These are phyloP conservation scores for Monosporascus sp. DNA, from an alignment of 2,329 filamentous ascomycete species.

Conservation along the genomic window DNA sequence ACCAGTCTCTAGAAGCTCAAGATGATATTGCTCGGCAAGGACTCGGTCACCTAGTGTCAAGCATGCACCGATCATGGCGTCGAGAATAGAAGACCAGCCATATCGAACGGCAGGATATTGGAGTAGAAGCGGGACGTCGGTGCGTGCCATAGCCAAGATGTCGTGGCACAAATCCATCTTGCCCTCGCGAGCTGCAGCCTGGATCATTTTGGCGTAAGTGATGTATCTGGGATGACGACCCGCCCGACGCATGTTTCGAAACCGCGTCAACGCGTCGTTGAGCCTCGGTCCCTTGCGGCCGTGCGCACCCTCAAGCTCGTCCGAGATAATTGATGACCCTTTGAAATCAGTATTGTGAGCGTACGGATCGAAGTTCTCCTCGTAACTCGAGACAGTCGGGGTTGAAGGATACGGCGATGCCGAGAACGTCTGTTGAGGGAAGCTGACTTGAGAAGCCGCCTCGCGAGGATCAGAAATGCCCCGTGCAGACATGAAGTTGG, in stretches of 20 bases:
- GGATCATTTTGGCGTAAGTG: slow-evolving; percentile 93
- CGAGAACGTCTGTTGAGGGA: slow-evolving; percentile 42
- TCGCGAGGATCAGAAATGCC: slow-evolving; percentile 51
- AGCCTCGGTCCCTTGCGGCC: slow-evolving; percentile 69
- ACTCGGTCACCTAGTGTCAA: slow-evolving; percentile 76
- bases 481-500: slow-evolving; percentile 52
- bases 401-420: slow-evolving; percentile 51
- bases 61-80: slow-evolving; percentile 93
- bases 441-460: slow-evolving; percentile 41
- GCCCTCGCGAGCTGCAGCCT: slow-evolving; percentile 78
- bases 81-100: slow-evolving; percentile 93
- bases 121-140: slow-evolving; percentile 77
- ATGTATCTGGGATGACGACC: slow-evolving; percentile 92
- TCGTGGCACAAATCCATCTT: slow-evolving; percentile 80
- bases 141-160: slow-evolving; percentile 81
- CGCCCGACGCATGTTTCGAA: slow-evolving; percentile 88
- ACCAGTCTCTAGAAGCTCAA: slow-evolving; percentile 86
- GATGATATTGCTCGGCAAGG: slow-evolving; percentile 80
- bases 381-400: slow-evolving; percentile 55
- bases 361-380: slow-evolving; percentile 89
- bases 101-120: slow-evolving; percentile 87
- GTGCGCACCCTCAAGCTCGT: slow-evolving; percentile 76
- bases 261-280: slow-evolving; percentile 73
- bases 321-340: slow-evolving; percentile 84
- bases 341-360: slow-evolving; percentile 88